These are phyloP conservation scores for Bruguiera sexangula DNA, from an alignment of 345 rosid species.

Conservation along the genomic window DNA sequence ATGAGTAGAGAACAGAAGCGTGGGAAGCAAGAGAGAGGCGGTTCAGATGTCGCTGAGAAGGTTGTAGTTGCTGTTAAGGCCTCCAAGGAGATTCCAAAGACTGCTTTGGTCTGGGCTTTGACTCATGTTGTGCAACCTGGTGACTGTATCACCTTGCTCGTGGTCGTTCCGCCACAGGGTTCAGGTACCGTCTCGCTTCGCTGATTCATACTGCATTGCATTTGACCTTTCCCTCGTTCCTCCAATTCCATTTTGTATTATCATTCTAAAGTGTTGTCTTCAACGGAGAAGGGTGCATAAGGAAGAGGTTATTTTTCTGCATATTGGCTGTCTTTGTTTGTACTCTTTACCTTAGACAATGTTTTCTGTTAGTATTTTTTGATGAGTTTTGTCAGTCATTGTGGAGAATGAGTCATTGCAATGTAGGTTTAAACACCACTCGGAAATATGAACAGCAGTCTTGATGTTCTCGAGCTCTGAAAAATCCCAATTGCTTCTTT, in stretches of 20 bases:
- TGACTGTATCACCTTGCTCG: constrained; percentile 83
- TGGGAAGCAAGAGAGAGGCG: constrained; percentile 52
- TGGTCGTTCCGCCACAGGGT: constrained; percentile 71
- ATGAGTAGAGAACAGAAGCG: constrained; percentile 61
- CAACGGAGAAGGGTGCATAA: no score
- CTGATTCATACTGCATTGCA: background rate
- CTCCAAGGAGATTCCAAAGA: constrained; percentile 87
- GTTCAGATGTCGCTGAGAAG: constrained; percentile 56
- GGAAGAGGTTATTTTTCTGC: background rate
- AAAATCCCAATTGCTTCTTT: no score
- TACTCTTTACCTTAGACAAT: background rate
- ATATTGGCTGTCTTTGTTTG: background rate
- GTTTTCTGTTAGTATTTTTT: no score
- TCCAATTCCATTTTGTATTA: no score
- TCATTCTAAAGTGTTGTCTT: no score
- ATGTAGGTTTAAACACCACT: no score
- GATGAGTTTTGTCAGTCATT: no score
- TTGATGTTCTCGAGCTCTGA: no score
- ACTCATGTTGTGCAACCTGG: constrained; percentile 97
- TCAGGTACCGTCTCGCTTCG: constrained; percentile 45
- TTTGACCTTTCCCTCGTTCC: background rate
- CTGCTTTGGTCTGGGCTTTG: constrained; percentile 95
- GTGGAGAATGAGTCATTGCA: no score
- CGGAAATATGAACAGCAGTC: no score
- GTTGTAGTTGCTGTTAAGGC: constrained; percentile 96